These are phyloP conservation scores for Wickerhamiella lipophila DNA, from an alignment of 805 yeast species.

Conservation along the genomic window DNA sequence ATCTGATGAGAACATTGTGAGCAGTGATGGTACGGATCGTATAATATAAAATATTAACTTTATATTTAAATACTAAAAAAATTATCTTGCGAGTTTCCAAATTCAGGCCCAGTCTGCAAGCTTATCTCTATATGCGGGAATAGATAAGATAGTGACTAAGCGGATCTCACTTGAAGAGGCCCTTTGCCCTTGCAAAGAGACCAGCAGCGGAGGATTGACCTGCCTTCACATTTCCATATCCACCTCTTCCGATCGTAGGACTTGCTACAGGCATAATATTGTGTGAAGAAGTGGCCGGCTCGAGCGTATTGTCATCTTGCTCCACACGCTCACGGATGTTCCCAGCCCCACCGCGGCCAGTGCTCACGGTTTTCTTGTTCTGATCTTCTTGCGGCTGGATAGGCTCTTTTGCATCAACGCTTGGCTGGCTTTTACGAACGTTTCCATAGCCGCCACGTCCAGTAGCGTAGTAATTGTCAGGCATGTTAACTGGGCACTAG, in stretches of 20 bases:
- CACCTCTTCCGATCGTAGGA: slow-evolving; percentile 47
- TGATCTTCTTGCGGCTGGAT: slow-evolving; percentile 30
- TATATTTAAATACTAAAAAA: too few relatives aligned
- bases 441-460: slow-evolving; percentile 77
- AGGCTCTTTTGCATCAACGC: slow-evolving; percentile 35
- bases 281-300: slow-evolving; percentile 50
- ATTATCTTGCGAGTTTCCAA: too few relatives aligned
- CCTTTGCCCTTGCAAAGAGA: slow-evolving; percentile 37
- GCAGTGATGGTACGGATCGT: too few relatives aligned
- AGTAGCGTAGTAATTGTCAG: slow-evolving; percentile 36
- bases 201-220: slow-evolving; percentile 25
- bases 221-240: slow-evolving; percentile 48
- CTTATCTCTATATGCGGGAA: too few relatives aligned
- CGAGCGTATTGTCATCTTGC: slow-evolving; percentile 39
- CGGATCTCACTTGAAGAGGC: slow-evolving; percentile 26
- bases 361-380: slow-evolving; percentile 28
- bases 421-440: slow-evolving; percentile 41
- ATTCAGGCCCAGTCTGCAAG: too few relatives aligned
- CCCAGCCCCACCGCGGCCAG: slow-evolving; percentile 73
- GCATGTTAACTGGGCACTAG: not conserved
- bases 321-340: slow-evolving; percentile 55
- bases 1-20: not conserved
- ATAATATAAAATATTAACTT: too few relatives aligned
- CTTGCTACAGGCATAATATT: slow-evolving; percentile 32
- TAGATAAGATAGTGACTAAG: slow-evolving; percentile 3